These are phyloP conservation scores for Ulmus americana DNA, from an alignment of 331 rosid species.

Conservation along the genomic window DNA sequence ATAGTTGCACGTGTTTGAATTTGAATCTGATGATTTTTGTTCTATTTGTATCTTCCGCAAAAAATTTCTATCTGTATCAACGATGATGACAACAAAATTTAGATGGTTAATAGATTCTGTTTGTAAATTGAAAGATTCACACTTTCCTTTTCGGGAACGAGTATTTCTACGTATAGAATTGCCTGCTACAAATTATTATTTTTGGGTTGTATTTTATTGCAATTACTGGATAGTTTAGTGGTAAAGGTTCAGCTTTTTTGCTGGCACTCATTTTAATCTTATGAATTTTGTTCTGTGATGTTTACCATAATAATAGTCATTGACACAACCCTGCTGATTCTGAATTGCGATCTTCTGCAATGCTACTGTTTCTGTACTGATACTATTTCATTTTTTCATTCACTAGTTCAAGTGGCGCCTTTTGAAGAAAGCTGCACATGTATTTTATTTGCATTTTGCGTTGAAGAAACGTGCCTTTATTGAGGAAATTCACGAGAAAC, in stretches of 20 bases:
- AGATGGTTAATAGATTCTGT: background rate
- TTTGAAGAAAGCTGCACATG: constrained; percentile 89
- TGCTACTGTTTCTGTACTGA: constrained; percentile 18
- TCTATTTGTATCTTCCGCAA: background rate
- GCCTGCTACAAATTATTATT: background rate
- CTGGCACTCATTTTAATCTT: background rate
- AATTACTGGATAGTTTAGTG: background rate
- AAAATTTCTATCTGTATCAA: background rate
- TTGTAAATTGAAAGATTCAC: background rate
- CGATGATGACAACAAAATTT: background rate
- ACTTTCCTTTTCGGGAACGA: background rate
- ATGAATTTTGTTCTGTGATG: background rate
- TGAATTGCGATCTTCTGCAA: background rate
- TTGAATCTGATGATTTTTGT: background rate
- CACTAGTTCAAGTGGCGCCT: constrained; percentile 89
- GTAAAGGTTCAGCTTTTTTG: background rate
- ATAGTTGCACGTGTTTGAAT: background rate
- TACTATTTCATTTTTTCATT: constrained; percentile 20
- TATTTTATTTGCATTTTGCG: constrained; percentile 80
- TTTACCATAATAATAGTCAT: background rate
- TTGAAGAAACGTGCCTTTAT: constrained; percentile 82
- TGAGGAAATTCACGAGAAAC: constrained; percentile 93
- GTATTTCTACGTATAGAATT: background rate
- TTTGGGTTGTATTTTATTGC: background rate
- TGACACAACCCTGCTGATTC: background rate